Conservation (phyloP, 78 protist species). For the Chrysochromulina tobinii region DNA sequence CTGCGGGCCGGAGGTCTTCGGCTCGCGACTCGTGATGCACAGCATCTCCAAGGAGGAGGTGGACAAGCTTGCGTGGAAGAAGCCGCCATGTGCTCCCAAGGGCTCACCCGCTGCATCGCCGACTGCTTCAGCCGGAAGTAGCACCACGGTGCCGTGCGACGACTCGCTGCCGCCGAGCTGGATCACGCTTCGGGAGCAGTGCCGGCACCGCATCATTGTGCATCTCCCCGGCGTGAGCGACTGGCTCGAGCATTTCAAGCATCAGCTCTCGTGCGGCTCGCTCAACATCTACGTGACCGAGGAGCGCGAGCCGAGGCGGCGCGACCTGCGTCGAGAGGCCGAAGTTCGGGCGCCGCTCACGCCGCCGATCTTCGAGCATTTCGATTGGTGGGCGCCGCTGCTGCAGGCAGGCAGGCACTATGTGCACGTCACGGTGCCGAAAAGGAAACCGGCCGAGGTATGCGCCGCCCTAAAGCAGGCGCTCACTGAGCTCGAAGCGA, state of each 20-base stretch:
- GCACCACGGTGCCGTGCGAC: not conserved
- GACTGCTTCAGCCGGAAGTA: too few relatives aligned
- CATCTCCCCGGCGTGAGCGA: conserved; percentile 1
- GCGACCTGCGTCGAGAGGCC: too few relatives aligned
- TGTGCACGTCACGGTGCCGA: not conserved
- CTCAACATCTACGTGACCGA: not conserved
- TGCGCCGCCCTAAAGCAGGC: too few relatives aligned
- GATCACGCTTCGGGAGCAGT: conserved; percentile 3
- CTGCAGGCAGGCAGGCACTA: too few relatives aligned
- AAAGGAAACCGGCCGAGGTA: too few relatives aligned
- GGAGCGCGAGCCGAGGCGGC: not conserved
- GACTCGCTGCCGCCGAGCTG: not conserved
- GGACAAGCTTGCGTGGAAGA: not conserved
- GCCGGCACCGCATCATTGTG: not conserved
- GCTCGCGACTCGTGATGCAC: not conserved
- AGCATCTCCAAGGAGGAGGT: not conserved
- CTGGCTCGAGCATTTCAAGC: conserved; percentile 31
- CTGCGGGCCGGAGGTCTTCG: not conserved
- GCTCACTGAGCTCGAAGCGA: not conserved
- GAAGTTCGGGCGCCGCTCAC: too few relatives aligned
- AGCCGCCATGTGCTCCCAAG: not conserved
- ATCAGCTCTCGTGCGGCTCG: conserved; percentile 19
- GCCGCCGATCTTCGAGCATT: conserved; percentile 2
- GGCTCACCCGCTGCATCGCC: too few relatives aligned
- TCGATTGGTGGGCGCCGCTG: not conserved